phyloP scores from a whole-genome alignment of 257 asterid species.

The Anisodus tanguticus region DNA sequence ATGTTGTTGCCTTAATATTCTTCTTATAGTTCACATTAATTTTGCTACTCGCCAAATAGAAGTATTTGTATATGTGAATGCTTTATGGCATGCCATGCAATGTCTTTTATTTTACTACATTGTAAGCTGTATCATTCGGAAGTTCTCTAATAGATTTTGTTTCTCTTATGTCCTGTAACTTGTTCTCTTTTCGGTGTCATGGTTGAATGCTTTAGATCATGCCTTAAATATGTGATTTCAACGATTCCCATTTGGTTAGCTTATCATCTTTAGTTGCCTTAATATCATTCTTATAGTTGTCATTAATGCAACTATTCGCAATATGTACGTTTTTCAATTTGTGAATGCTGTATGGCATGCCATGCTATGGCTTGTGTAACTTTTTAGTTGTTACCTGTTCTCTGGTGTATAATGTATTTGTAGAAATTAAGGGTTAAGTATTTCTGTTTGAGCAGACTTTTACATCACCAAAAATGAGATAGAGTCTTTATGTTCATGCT shows the following conservation, averaged over 20 bases:
- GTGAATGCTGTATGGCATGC: neutral
- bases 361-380: neutral
- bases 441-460: neutral
- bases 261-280: neutral
- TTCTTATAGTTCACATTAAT: no score
- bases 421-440: neutral
- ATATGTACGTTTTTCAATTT: neutral
- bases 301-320: neutral
- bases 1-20: no score
- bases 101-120: neutral
- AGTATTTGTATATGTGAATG: no score
- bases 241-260: neutral
- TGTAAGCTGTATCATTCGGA: neutral
- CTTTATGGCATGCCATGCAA: neutral
- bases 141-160: neutral
- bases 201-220: neutral
- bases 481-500: neutral
- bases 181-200: neutral
- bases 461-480: neutral
- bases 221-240: neutral
- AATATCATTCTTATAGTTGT: neutral
- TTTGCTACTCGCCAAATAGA: no score
- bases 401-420: neutral
- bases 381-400: neutral
- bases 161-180: neutral